Evolutionary conservation across 495 filamentous ascomycete species (phyloP), one percentile per base, ranked within the genome.

Genomic region (Penicillium alfredii): DNA sequence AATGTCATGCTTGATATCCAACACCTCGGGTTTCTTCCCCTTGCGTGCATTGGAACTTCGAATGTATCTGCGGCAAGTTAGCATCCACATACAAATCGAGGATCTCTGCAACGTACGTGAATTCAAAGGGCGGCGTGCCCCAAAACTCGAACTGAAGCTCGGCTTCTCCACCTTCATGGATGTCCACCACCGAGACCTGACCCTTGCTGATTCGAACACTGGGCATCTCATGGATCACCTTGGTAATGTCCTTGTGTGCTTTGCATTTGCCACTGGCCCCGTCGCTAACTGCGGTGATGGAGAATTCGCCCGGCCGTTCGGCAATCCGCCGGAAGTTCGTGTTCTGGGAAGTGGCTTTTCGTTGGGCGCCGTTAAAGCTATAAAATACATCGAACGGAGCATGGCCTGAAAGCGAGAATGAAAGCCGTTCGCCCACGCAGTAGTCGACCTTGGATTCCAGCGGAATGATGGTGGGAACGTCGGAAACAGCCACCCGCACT

Each of bases 51-150:
- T 94, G 25, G 85, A 84, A 58, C 84, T 89, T 44, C 92, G 74
- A 19, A 90, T 96, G 53, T 92, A 96, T 28, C 76, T 80, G 44
- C 24, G 33, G 16, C 13, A 18, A 19, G 23, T 25, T n/a, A 33
- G 9, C 23, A 19, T 19, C 11, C 22, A n/a, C 9, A 19, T 22
- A 4, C 9, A 33, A 29, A 22, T 11, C 20, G 25, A 24, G 15
- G 10, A 21, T n/a, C n/a, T n/a, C n/a, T n/a, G 17, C 27, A 33
- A 71, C 75, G 60, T 62, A 80, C 61, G 88, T 94, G 58, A 96
- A 97, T 61, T 96, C 88, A 53, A 98, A 98, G 8, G 92, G 92
- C 41, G 92, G 92, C 8, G 87, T 90, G 28, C 92, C 92, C 65
- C 81, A 86, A 57, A 98, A 96, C 49, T 90, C 82, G 45, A 97